These are phyloP conservation scores for Tricholoma bakamatsutake DNA, from an alignment of 768 basidiomycete species.

Conservation along the genomic window DNA sequence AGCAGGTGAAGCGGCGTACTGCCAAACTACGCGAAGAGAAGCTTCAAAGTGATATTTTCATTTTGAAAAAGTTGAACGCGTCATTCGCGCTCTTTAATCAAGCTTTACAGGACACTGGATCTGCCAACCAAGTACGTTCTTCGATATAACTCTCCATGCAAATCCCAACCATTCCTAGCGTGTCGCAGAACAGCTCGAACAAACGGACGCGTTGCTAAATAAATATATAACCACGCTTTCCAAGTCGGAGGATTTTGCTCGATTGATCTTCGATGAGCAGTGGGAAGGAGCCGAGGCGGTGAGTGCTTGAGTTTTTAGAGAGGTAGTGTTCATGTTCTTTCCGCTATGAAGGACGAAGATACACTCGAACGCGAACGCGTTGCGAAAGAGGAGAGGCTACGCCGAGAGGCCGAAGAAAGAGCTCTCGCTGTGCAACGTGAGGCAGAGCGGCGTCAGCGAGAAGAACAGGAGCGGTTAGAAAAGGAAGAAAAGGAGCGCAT, in stretches of 20 bases:
- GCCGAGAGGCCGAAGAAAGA: slow-evolving; percentile 42
- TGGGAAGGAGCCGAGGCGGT: slow-evolving; percentile 75
- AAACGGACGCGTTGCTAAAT: slow-evolving; percentile 70
- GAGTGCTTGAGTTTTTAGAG: slow-evolving; percentile 19
- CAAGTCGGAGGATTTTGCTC: slow-evolving; percentile 62
- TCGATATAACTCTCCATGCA: neutral
- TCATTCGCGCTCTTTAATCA: slow-evolving; percentile 66
- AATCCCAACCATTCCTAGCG: slow-evolving; percentile 34
- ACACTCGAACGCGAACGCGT: slow-evolving; percentile 41
- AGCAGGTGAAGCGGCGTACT: slow-evolving; percentile 13
- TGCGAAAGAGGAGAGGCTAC: slow-evolving; percentile 36
- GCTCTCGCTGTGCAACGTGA: slow-evolving; percentile 24
- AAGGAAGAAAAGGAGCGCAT: slow-evolving; percentile 32
- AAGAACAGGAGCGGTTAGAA: slow-evolving; percentile 40
- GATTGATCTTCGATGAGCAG: slow-evolving; percentile 68
- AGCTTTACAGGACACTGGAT: slow-evolving; percentile 55
- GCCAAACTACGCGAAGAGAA: slow-evolving; percentile 53
- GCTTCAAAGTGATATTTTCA: slow-evolving; percentile 65
- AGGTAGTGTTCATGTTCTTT: neutral
- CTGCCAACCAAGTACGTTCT: slow-evolving; percentile 61
- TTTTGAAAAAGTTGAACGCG: slow-evolving; percentile 67
- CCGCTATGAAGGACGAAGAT: slow-evolving; percentile 51
- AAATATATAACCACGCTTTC: slow-evolving; percentile 68
- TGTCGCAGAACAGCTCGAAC: slow-evolving; percentile 57
- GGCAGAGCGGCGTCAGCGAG: slow-evolving; percentile 43